Evolutionary conservation across 306 rosid species (phyloP).

Genomic region (Casuarina equisetifolia): DNA sequence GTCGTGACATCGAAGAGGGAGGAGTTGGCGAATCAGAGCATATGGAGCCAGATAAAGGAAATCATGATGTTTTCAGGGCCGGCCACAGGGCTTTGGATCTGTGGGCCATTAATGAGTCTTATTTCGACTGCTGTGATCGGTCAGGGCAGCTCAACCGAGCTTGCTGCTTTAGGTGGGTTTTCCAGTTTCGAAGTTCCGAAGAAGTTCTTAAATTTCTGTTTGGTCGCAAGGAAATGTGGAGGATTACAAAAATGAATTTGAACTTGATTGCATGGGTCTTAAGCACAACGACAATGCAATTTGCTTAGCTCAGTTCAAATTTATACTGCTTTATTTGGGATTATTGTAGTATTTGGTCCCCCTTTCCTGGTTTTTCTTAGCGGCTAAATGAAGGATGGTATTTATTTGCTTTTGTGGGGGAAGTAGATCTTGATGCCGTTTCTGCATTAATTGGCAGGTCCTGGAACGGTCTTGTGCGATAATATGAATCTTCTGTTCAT

Average conservation of each 20-base stretch:
- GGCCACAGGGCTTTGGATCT: conserved; percentile 39
- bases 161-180: conserved; percentile 44
- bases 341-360: background rate
- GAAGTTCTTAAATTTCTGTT: background rate
- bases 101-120: conserved; percentile 39
- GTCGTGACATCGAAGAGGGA: conserved; percentile 14
- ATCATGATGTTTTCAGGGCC: conserved; percentile 37
- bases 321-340: background rate
- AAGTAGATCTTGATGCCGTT: background rate
- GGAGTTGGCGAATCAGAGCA: conserved; percentile 21
- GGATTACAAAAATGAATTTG: background rate
- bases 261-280: background rate
- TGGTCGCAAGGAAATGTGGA: background rate
- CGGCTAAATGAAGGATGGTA: background rate
- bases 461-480: conserved; percentile 40
- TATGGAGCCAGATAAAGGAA: conserved; percentile 33
- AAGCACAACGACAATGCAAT: background rate
- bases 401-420: background rate
- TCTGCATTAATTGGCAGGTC: conserved; percentile 24
- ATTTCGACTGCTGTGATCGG: conserved; percentile 35
- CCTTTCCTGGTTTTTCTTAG: background rate
- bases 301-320: background rate
- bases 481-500: conserved; percentile 37
- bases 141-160: conserved; percentile 35
- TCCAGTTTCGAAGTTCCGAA: background rate